Conservation (phyloP, 805 yeast species). For the Kodamaea kaohsiungensis region DNA sequence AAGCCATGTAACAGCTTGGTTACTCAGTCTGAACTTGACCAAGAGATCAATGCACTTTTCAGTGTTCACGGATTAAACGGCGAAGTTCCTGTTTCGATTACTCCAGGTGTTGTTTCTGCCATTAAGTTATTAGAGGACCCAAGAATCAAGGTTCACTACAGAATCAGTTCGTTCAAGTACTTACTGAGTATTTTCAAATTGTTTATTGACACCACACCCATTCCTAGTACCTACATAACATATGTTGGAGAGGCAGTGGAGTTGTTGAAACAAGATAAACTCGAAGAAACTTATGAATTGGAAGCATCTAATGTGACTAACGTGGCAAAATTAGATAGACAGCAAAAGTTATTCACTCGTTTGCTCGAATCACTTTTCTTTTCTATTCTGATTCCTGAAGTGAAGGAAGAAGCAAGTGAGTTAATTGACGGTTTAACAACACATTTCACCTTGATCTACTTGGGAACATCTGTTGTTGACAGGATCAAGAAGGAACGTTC, state of each 20-base stretch:
- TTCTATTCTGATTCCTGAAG: conserved; percentile 73
- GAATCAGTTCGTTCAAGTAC: conserved; percentile 76
- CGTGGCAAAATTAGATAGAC: conserved; percentile 50
- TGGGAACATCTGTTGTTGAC: conserved; percentile 71
- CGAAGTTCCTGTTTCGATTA: conserved; percentile 68
- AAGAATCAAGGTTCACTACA: conserved; percentile 60
- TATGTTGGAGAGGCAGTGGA: conserved; percentile 53
- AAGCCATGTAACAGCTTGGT: conserved; percentile 70
- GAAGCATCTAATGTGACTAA: conserved; percentile 49
- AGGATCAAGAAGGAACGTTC: conserved; percentile 65
- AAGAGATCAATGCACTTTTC: conserved; percentile 69
- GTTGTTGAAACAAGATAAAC: conserved; percentile 41
- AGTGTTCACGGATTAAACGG: conserved; percentile 65
- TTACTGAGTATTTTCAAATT: conserved; percentile 65
- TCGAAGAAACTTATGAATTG: conserved; percentile 29
- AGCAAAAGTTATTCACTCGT: conserved; percentile 64
- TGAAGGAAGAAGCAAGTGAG: conserved; percentile 63
- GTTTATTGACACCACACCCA: conserved; percentile 57
- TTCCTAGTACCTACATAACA: conserved; percentile 45
- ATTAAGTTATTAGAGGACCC: conserved; percentile 71
- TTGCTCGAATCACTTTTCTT: conserved; percentile 72
- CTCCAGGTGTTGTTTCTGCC: conserved; percentile 83
- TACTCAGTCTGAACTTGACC: conserved; percentile 56
- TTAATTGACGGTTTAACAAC: conserved; percentile 68
- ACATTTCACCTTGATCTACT: conserved; percentile 76